Conservation (phyloP, 345 rosid genomes). For the Punica granatum region DNA sequence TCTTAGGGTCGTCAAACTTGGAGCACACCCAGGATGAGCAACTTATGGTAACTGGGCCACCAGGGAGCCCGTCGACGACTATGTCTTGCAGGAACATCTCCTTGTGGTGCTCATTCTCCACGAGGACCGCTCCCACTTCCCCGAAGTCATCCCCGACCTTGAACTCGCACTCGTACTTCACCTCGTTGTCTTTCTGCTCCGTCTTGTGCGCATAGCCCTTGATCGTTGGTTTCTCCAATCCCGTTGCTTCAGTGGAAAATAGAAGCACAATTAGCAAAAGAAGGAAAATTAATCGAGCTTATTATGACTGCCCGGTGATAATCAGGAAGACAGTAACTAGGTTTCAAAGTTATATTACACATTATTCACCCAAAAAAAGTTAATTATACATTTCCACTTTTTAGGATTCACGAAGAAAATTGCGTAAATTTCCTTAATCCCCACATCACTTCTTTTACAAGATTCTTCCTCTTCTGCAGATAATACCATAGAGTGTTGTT, state of each 20-base stretch:
- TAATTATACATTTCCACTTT: too few species aligned
- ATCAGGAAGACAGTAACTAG: too few species aligned
- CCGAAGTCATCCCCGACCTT: conserved; percentile 47
- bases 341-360: too few species aligned
- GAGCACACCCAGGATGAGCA: conserved; percentile 66
- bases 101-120: conserved; percentile 66
- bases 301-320: too few species aligned
- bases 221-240: conserved; percentile 37
- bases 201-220: conserved; percentile 39
- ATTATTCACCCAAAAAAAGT: too few species aligned
- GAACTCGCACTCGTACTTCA: conserved; percentile 51
- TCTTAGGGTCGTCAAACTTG: conserved; percentile 34
- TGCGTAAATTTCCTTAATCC: too few species aligned
- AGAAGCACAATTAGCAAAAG: too few species aligned
- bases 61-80: conserved; percentile 31
- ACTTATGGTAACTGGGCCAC: conserved; percentile 26
- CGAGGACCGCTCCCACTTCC: conserved; percentile 43
- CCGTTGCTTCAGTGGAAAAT: conserved; percentile 23
- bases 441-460: too few species aligned
- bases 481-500: too few species aligned
- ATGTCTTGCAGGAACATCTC: conserved; percentile 53
- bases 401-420: too few species aligned
- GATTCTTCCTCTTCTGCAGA: too few species aligned
- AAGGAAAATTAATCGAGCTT: too few species aligned
- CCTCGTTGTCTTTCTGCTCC: conserved; percentile 17